Evolutionary conservation across 768 basidiomycete genomes (phyloP).

Genomic region (Dacryopinax spathularia): DNA sequence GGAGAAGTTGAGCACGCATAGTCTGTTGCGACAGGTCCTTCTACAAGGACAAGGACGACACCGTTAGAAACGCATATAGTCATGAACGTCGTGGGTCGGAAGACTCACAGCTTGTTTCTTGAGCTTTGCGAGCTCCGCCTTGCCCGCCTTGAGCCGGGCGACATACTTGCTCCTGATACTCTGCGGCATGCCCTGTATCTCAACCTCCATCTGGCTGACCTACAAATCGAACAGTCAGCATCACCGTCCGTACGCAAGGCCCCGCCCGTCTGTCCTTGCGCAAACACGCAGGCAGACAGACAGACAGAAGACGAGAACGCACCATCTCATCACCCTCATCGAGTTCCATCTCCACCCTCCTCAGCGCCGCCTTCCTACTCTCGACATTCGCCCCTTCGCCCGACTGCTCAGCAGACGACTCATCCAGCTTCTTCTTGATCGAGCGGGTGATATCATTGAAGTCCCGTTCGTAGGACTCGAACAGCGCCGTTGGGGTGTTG

Average conservation of each 20-base stretch:
- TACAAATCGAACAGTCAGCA: slow-evolving; percentile 24
- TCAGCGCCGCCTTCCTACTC: slow-evolving; percentile 70
- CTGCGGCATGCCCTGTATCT: slow-evolving; percentile 86
- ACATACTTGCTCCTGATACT: slow-evolving; percentile 67
- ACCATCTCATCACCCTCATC: slow-evolving; percentile 99
- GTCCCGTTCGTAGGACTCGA: slow-evolving; percentile 85
- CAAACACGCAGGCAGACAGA: neutral
- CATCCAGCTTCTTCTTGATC: slow-evolving; percentile 64
- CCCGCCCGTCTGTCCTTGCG: no score
- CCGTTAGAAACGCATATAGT: neutral
- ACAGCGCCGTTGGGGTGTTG: slow-evolving; percentile 68
- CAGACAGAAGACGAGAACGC: slow-evolving; percentile 15
- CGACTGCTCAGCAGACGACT: slow-evolving; percentile 46
- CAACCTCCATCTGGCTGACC: slow-evolving; percentile 99
- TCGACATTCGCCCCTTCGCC: slow-evolving; percentile 45
- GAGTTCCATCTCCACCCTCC: slow-evolving; percentile 84
- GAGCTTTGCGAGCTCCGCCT: slow-evolving; percentile 56
- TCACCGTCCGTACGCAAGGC: neutral
- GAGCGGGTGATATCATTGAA: slow-evolving; percentile 68
- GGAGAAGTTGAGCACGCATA: slow-evolving; percentile 66
- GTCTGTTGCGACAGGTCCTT: slow-evolving; percentile 57
- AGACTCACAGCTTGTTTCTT: slow-evolving; percentile 50
- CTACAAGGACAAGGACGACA: slow-evolving; percentile 16
- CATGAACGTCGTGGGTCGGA: neutral
- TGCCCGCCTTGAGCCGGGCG: slow-evolving; percentile 56